Percentiles rank a stretch among this genome's conserved stretches.
Conservation (phyloP, 352 stramenopile genomes). For the Globisporangium viniferum region DNA sequence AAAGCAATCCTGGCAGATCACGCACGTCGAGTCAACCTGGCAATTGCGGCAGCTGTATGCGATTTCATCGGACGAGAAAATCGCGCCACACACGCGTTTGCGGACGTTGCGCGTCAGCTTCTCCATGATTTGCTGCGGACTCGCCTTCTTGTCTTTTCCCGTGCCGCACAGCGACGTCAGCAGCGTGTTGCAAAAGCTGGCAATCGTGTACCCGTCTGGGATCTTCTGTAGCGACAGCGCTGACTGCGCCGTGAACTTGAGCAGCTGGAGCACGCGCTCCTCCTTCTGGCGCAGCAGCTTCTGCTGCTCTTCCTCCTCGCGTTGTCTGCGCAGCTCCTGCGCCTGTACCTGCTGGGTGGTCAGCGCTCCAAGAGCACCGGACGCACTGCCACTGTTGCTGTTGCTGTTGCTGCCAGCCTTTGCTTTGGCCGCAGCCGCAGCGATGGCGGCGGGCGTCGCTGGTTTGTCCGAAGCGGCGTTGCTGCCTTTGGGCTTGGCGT, state of each 20-base stretch:
- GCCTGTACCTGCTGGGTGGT: slow-evolving; percentile 18
- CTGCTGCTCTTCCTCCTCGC: slow-evolving; percentile 27
- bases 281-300: slow-evolving; percentile 33
- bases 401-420: slow-evolving; percentile 21
- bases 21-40: slow-evolving; percentile 81
- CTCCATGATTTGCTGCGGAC: slow-evolving; percentile 53
- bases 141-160: slow-evolving; percentile 46
- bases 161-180: slow-evolving; percentile 47
- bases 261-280: slow-evolving; percentile 39
- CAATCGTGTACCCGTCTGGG: slow-evolving; percentile 17
- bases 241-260: slow-evolving; percentile 49
- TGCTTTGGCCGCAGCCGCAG: slow-evolving; percentile 6
- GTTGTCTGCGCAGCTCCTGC: slow-evolving; percentile 24
- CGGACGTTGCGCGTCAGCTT: slow-evolving; percentile 58
- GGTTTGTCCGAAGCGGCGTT: slow-evolving; percentile 31
- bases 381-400: neutral
- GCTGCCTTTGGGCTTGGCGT: slow-evolving; percentile 58
- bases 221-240: slow-evolving; percentile 27
- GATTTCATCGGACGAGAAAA: slow-evolving; percentile 85
- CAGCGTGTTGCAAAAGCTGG: slow-evolving; percentile 40
- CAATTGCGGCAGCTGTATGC: slow-evolving; percentile 88
- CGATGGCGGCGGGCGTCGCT: slow-evolving; percentile 18
- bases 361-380: neutral
- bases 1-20: slow-evolving; percentile 87
- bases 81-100: slow-evolving; percentile 78